These are phyloP conservation scores for Sporisorium graminicola DNA, from an alignment of 1,284 basidiomycete species.

Conservation along the genomic window DNA sequence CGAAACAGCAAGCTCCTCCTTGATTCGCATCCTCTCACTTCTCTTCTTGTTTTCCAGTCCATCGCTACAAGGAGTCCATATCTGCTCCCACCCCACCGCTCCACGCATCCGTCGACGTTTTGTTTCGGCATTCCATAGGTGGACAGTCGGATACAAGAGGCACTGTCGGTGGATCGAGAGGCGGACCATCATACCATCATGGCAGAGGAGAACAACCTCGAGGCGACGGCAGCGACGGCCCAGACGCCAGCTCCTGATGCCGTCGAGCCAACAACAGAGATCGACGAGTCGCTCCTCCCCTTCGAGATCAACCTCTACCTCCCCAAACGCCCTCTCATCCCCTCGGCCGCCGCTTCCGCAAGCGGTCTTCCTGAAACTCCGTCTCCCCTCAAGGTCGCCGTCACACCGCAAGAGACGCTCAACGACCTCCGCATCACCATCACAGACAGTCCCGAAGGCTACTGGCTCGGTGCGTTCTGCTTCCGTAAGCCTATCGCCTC, in stretches of 20 bases:
- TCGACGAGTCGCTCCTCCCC: conserved; percentile 56
- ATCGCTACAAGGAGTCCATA: neutral
- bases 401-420: conserved; percentile 67
- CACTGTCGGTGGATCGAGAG: neutral
- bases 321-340: conserved; percentile 64
- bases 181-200: conserved; percentile 11
- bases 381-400: conserved; percentile 63
- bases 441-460: conserved; percentile 67
- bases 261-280: conserved; percentile 22
- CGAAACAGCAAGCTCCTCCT: conserved; percentile 1
- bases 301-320: conserved; percentile 67
- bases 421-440: conserved; percentile 67
- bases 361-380: conserved; percentile 66
- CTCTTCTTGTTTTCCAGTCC: neutral
- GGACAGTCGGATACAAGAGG: conserved; percentile 2
- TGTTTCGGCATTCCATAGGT: neutral
- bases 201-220: conserved; percentile 24
- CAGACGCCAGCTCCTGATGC: conserved; percentile 10
- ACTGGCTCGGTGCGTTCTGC: conserved; percentile 69
- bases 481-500: conserved; percentile 55
- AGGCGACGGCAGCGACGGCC: neutral
- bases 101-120: neutral
- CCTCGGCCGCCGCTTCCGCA: conserved; percentile 47
- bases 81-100: neutral
- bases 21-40: neutral